Percentiles rank a stretch among this genome's conserved stretches.
Conservation (phyloP, 179 eudicot genomes). For the Nepenthes alata region DNA sequence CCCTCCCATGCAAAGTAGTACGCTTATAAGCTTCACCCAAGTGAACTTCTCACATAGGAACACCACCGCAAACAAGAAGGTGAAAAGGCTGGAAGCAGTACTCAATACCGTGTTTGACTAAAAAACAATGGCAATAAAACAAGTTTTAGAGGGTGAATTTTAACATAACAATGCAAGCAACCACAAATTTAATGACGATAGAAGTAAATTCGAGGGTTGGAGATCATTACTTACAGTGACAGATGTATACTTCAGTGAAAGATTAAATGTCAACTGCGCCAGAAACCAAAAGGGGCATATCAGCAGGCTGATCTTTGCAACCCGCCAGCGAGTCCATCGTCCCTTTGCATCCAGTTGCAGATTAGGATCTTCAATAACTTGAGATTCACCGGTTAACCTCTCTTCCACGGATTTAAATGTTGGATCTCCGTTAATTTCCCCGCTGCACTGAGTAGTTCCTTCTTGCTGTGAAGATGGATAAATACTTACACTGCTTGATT, state of each 20-base stretch:
- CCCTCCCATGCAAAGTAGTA: conserved; percentile 96
- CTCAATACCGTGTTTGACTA: conserved; percentile 97
- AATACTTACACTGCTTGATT: conserved; percentile 13
- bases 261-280: conserved; percentile 81
- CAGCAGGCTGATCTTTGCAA: conserved; percentile 77
- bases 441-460: conserved; percentile 5
- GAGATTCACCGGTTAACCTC: conserved; percentile 2
- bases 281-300: conserved; percentile 94
- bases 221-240: conserved; percentile 54
- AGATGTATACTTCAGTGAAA: conserved; percentile 82
- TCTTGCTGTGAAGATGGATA: conserved; percentile 10
- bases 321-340: conserved; percentile 81
- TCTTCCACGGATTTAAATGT: conserved; percentile 4
- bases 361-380: conserved; percentile 12
- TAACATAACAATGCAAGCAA: not conserved
- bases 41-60: conserved; percentile 85
- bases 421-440: conserved; percentile 7
- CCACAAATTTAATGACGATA: too few relatives aligned
- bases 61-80: conserved; percentile 67
- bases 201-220: not conserved
- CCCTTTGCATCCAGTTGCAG: conserved; percentile 60
- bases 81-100: conserved; percentile 87
- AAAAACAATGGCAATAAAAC: conserved; percentile 7
- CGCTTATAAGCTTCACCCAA: conserved; percentile 82
- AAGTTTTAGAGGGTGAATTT: not conserved